phyloP scores from a whole-genome alignment of 345 rosid species.

The Populus pruinosa region DNA sequence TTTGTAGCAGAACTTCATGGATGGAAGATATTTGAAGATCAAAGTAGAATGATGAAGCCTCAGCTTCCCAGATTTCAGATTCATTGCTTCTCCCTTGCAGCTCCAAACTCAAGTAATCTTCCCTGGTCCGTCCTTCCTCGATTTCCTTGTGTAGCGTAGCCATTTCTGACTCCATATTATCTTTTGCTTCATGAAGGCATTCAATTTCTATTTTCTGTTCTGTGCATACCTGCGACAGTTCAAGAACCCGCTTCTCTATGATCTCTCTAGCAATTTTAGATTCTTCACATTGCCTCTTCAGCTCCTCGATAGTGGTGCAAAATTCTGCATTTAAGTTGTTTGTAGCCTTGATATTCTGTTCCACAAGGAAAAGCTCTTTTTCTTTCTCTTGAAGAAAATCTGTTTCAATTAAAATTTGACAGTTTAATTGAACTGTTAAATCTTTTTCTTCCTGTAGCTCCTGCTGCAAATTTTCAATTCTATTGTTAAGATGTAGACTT shows the following conservation, averaged over 20 bases:
- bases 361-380: slow-evolving; percentile 57
- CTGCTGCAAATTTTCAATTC: slow-evolving; percentile 44
- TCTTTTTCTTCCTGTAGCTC: slow-evolving; percentile 55
- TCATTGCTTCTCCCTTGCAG: slow-evolving; percentile 74
- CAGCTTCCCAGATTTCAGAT: slow-evolving; percentile 83
- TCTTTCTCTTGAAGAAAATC: slow-evolving; percentile 57
- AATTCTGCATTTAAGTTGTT: slow-evolving; percentile 51
- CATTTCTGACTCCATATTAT: slow-evolving; percentile 49
- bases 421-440: slow-evolving; percentile 53
- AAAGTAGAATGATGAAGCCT: slow-evolving; percentile 84
- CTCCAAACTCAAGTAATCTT: slow-evolving; percentile 67
- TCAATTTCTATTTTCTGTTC: slow-evolving; percentile 45
- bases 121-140: slow-evolving; percentile 48
- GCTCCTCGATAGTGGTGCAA: slow-evolving; percentile 53
- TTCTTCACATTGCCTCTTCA: slow-evolving; percentile 54
- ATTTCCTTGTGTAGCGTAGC: slow-evolving; percentile 39
- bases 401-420: slow-evolving; percentile 44
- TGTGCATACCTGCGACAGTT: slow-evolving; percentile 36
- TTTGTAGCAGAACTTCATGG: slow-evolving; percentile 61
- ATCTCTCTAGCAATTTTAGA: slow-evolving; percentile 36
- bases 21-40: slow-evolving; percentile 72
- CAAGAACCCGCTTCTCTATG: slow-evolving; percentile 42
- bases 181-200: slow-evolving; percentile 49
- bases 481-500: slow-evolving; percentile 38
- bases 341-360: slow-evolving; percentile 63